Conservation (phyloP, 495 filamentous ascomycete genomes). For the Daldinia vernicosa region DNA sequence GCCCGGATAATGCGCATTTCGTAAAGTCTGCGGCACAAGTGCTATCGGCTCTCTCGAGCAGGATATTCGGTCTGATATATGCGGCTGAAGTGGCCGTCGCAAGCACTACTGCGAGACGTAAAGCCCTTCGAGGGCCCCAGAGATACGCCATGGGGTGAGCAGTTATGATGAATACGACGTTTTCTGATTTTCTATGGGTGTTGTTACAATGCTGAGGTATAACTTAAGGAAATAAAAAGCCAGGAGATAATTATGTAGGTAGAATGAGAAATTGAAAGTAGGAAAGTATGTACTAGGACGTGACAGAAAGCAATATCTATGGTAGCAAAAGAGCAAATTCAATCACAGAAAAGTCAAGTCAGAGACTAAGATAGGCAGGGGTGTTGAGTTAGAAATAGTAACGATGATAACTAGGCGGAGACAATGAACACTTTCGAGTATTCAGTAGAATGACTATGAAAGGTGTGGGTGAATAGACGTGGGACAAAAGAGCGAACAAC, state of each 20-base stretch:
- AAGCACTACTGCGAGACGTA: constrained; percentile 46
- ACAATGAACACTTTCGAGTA: constrained; percentile 37
- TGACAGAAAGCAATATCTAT: constrained; percentile 23
- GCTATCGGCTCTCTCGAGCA: constrained; percentile 48
- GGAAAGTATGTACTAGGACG: constrained; percentile 12
- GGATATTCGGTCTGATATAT: constrained; percentile 38
- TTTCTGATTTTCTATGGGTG: neutral
- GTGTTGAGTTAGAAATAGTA: constrained; percentile 40
- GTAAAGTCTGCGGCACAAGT: constrained; percentile 46
- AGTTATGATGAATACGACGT: neutral
- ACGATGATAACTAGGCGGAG: constrained; percentile 25
- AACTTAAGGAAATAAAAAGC: constrained; percentile 12
- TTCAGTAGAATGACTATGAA: constrained; percentile 29
- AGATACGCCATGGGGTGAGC: constrained; percentile 27
- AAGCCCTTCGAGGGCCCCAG: constrained; percentile 34
- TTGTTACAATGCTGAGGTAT: neutral
- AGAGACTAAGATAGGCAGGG: constrained; percentile 18
- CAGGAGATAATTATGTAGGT: constrained; percentile 4
- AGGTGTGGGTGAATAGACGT: constrained; percentile 25
- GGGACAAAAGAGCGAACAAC: constrained; percentile 20
- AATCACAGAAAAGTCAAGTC: constrained; percentile 33
- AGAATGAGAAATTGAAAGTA: constrained; percentile 9
- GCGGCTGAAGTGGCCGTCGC: constrained; percentile 45
- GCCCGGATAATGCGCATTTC: constrained; percentile 60
- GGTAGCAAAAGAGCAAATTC: constrained; percentile 22